Percentiles rank a stretch among this genome's conserved stretches.
Conservation (phyloP, 345 rosid genomes). For the Gossypium ekmanianum region DNA sequence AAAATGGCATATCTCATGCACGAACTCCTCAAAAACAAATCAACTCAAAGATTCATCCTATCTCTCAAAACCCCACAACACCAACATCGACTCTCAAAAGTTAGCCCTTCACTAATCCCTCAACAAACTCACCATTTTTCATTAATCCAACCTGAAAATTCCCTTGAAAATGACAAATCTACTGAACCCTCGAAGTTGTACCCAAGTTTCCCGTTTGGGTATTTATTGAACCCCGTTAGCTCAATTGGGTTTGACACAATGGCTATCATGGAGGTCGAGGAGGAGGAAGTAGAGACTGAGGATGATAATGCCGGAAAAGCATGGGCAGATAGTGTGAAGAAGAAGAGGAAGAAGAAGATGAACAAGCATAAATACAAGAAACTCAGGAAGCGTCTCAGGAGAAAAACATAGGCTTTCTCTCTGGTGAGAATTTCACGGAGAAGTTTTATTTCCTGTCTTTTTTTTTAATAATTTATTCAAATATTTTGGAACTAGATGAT, state of each 20-base stretch:
- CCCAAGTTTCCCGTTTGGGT: constrained; percentile 43
- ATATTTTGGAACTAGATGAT: neutral
- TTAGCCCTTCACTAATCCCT: neutral
- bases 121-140: neutral
- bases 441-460: neutral
- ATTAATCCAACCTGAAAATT: neutral
- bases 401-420: constrained; percentile 35
- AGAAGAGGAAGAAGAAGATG: constrained; percentile 99
- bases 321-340: constrained; percentile 89
- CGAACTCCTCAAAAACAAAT: constrained; percentile 27
- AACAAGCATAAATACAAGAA: constrained; percentile 88
- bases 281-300: constrained; percentile 16
- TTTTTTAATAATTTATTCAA: neutral
- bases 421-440: constrained; percentile 21
- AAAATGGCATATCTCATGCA: constrained; percentile 37
- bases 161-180: constrained; percentile 10
- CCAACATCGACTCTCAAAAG: constrained; percentile 6
- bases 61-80: constrained; percentile 22
- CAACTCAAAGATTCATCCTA: constrained; percentile 23
- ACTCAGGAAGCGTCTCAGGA: constrained; percentile 67
- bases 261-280: neutral
- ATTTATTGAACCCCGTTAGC: constrained; percentile 20
- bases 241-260: constrained; percentile 25
- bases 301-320: constrained; percentile 29
- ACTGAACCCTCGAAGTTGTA: constrained; percentile 22